Evolutionary conservation across 257 asterid species (phyloP).

Genomic region (Solanum chiquidenum): DNA sequence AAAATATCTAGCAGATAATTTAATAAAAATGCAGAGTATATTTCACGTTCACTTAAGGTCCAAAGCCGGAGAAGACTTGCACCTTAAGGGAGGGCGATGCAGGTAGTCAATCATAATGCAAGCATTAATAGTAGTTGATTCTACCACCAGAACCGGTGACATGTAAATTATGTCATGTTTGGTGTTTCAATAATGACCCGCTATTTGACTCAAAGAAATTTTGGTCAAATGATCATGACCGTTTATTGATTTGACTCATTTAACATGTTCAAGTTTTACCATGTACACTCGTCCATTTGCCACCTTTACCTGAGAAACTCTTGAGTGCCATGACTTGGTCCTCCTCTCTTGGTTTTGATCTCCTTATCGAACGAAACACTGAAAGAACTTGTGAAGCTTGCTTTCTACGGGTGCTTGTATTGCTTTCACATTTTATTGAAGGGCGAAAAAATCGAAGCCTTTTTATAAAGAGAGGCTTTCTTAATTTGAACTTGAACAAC

Average conservation of each 20-base stretch:
- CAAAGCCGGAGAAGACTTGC: not conserved
- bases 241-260: not conserved
- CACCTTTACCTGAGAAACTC: conserved; percentile 19
- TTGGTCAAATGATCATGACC: not conserved
- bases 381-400: conserved; percentile 10
- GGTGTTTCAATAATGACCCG: not conserved
- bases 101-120: not conserved
- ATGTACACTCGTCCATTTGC: not conserved
- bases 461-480: conserved; percentile 39
- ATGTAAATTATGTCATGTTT: not conserved
- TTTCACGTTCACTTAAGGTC: not conserved
- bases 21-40: not conserved
- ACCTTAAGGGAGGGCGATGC: too few species aligned
- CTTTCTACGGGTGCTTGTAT: not conserved
- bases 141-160: fast-evolving
- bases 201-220: not conserved
- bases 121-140: not conserved
- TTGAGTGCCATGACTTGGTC: conserved; percentile 32
- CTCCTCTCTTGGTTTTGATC: conserved; percentile 11
- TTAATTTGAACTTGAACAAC: conserved; percentile 33
- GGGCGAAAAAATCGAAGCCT: conserved; percentile 15
- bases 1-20: not conserved
- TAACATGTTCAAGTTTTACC: not conserved
- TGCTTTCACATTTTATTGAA: not conserved
- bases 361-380: conserved; percentile 7